These are phyloP conservation scores for Hemileia vastatrix DNA, from an alignment of 1,284 basidiomycete species.

Conservation along the genomic window DNA sequence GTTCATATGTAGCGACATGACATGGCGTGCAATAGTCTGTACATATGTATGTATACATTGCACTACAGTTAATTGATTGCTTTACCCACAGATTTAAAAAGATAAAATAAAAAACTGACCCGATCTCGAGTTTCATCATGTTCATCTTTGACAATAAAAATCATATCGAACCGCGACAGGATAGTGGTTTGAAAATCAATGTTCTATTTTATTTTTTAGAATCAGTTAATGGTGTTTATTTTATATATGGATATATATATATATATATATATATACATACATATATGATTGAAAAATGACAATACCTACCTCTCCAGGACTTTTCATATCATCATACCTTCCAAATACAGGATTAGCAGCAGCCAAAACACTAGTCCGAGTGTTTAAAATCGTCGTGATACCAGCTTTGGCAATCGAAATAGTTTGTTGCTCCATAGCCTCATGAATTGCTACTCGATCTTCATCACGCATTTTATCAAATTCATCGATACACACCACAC, in stretches of 20 bases:
- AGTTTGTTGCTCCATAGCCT: conserved; percentile 99
- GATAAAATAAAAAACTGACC: conserved; percentile 47
- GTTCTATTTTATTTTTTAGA: conserved; percentile 54
- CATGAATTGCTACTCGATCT: conserved; percentile 96
- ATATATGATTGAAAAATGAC: neutral
- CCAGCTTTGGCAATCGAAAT: conserved; percentile 99
- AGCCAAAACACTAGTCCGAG: conserved; percentile 87
- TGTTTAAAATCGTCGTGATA: conserved; percentile 96
- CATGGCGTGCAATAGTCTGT: conserved; percentile 88
- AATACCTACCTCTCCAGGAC: conserved; percentile 72
- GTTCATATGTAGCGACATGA: conserved; percentile 99
- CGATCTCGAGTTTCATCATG: conserved; percentile 90
- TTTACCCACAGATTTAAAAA: neutral
- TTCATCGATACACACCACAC: conserved; percentile 98
- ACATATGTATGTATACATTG: neutral
- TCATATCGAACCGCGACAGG: conserved; percentile 98
- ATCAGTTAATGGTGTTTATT: neutral
- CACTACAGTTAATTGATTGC: conserved; percentile 12
- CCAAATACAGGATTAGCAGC: conserved; percentile 99
- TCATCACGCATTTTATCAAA: conserved; percentile 99
- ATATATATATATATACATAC: neutral
- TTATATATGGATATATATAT: neutral
- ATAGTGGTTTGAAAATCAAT: conserved; percentile 99
- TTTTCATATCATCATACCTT: conserved; percentile 92
- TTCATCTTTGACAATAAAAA: conserved; percentile 98